A percentile compares a stretch with the other conserved stretches of the same genome.
These are phyloP conservation scores for Triticum urartu DNA, from an alignment of 176 grass and related monocot species.

Conservation along the genomic window DNA sequence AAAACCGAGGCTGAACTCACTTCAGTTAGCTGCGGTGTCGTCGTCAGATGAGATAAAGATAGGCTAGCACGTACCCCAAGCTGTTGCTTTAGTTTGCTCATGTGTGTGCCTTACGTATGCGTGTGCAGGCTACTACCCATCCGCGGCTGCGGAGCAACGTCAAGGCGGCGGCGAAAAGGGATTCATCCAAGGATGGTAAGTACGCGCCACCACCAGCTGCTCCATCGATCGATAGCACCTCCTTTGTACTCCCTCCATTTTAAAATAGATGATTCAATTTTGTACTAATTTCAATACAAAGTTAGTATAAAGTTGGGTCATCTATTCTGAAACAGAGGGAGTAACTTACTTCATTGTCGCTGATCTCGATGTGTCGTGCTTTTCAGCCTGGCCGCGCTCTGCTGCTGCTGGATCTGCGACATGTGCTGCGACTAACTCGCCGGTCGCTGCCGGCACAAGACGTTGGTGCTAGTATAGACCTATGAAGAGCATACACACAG, in stretches of 20 bases:
- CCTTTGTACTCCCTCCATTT: too few species aligned
- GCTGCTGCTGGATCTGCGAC: conserved; percentile 94
- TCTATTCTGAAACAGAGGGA: too few species aligned
- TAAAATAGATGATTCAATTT: too few species aligned
- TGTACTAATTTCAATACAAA: too few species aligned
- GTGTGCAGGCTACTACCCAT: conserved; percentile 52
- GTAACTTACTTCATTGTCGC: too few species aligned
- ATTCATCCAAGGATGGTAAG: conserved; percentile 73
- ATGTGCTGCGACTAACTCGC: conserved; percentile 65
- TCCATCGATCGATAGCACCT: neutral
- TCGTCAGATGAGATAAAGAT: neutral
- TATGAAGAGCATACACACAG: neutral
- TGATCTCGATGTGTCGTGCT: neutral
- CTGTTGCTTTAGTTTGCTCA: neutral
- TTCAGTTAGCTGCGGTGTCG: neutral
- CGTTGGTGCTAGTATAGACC: too few species aligned
- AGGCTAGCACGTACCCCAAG: too few species aligned
- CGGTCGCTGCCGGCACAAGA: too few species aligned
- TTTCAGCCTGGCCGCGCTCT: conserved; percentile 71
- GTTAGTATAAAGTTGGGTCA: too few species aligned
- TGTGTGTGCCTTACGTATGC: neutral
- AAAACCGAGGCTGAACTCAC: neutral
- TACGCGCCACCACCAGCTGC: neutral
- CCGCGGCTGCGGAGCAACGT: conserved; percentile 33
- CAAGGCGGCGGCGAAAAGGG: conserved; percentile 52